These are phyloP conservation scores for Planoprotostelium fungivorum DNA, from an alignment of 78 protist genomes.

Conservation along the genomic window DNA sequence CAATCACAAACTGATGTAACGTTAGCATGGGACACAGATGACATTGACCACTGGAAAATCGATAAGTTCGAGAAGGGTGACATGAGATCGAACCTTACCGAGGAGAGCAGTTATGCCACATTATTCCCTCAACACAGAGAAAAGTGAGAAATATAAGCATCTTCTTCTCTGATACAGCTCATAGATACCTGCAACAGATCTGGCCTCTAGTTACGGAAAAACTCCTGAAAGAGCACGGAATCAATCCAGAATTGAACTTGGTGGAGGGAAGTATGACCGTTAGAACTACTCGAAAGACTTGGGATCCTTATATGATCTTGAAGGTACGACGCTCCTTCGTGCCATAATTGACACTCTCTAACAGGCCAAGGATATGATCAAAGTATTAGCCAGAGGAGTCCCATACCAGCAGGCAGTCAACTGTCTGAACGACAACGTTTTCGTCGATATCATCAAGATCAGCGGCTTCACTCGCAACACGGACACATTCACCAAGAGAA, in stretches of 20 bases:
- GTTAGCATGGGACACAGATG: constrained; percentile 62
- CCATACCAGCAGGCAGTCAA: constrained; percentile 82
- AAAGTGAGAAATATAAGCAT: constrained; percentile 1
- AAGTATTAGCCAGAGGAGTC: constrained; percentile 88
- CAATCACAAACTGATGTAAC: not conserved
- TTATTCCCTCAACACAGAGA: constrained; percentile 94
- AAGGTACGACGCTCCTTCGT: constrained; percentile 65
- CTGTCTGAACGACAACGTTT: constrained; percentile 78
- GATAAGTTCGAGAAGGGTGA: constrained; percentile 49
- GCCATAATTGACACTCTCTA: constrained; percentile 19
- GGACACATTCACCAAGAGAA: constrained; percentile 93
- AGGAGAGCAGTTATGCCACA: constrained; percentile 84
- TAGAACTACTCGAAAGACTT: constrained; percentile 91
- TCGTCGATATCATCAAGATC: constrained; percentile 94
- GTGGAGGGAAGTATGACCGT: constrained; percentile 97
- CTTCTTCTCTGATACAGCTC: not conserved
- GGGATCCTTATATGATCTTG: constrained; percentile 96
- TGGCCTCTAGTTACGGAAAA: constrained; percentile 80
- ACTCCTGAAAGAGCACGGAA: constrained; percentile 53
- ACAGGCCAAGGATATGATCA: constrained; percentile 78
- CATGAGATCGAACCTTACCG: constrained; percentile 17
- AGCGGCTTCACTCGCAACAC: constrained; percentile 65
- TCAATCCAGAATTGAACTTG: constrained; percentile 83
- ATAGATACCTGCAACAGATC: constrained; percentile 73
- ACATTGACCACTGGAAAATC: constrained; percentile 76